phyloP scores from a whole-genome alignment of 2,329 filamentous ascomycete genomes.

The Fusarium sp. region DNA sequence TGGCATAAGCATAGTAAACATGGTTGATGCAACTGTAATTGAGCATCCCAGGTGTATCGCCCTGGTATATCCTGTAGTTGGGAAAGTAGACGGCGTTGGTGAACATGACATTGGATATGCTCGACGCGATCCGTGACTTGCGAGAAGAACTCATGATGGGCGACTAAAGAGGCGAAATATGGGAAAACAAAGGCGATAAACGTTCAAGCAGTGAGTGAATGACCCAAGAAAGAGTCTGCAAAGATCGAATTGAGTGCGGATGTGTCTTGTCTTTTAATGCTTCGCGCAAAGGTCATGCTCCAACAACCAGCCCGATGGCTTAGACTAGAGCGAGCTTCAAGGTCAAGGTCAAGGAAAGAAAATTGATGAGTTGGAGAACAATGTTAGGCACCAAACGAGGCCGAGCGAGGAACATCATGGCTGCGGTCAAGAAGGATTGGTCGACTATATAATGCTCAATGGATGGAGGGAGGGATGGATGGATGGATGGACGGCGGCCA shows the following conservation, averaged over 20 bases:
- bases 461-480: conserved; percentile 9
- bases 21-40: conserved; percentile 80
- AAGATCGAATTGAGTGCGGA: conserved; percentile 22
- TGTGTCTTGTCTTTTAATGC: conserved; percentile 25
- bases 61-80: conserved; percentile 76
- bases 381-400: conserved; percentile 43
- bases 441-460: conserved; percentile 43
- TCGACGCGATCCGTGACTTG: conserved; percentile 56
- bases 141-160: conserved; percentile 55
- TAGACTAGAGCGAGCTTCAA: conserved; percentile 18
- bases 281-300: conserved; percentile 31
- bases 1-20: conserved; percentile 84
- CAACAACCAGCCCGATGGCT: conserved; percentile 22
- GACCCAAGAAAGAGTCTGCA: conserved; percentile 6
- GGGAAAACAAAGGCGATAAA: neutral
- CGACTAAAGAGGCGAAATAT: neutral
- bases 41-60: conserved; percentile 75
- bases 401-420: conserved; percentile 36
- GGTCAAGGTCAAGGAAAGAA: conserved; percentile 7
- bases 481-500: conserved; percentile 13
- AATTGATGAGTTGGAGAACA: conserved; percentile 36
- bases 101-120: conserved; percentile 59
- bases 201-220: conserved; percentile 1
- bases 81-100: conserved; percentile 85
- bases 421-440: conserved; percentile 39